Evolutionary conservation across 257 asterid genomes (phyloP).

Genomic region (Agastache rugosa): DNA sequence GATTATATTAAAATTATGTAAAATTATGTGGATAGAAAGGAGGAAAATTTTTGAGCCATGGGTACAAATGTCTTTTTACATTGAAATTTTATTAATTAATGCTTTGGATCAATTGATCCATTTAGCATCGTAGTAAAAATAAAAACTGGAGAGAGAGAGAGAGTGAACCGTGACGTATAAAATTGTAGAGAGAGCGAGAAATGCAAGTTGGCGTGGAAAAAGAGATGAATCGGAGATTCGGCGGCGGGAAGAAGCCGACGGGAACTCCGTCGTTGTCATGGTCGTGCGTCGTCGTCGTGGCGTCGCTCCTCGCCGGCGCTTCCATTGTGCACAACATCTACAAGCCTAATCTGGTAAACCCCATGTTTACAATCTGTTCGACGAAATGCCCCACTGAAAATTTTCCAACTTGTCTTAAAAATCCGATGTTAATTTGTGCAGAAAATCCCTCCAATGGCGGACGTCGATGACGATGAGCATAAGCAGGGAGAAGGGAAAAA

Average conservation of each 20-base stretch:
- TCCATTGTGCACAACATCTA: conserved; percentile 73
- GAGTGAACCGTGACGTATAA: too few species aligned
- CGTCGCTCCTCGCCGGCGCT: conserved; percentile 83
- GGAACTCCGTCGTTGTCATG: conserved; percentile 87
- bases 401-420: background rate
- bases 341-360: conserved; percentile 76
- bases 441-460: conserved; percentile 49
- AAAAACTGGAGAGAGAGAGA: too few species aligned
- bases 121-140: too few species aligned
- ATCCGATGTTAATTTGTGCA: conserved; percentile 29
- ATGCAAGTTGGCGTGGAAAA: background rate
- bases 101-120: too few species aligned
- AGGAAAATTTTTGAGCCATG: too few species aligned
- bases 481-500: conserved; percentile 41
- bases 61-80: too few species aligned
- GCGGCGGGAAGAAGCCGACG: conserved; percentile 75
- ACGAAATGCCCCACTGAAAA: conserved; percentile 44
- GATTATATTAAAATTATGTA: too few species aligned
- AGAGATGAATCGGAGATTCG: conserved; percentile 64
- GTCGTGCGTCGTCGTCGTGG: conserved; percentile 71
- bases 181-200: background rate
- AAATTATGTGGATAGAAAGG: too few species aligned
- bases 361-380: conserved; percentile 41
- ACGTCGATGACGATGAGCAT: conserved; percentile 35
- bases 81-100: too few species aligned